Evolutionary conservation across 495 filamentous ascomycete genomes (phyloP), one percentile per base, ranked within the genome.

Genomic region (Penicillium maclennaniae): DNA sequence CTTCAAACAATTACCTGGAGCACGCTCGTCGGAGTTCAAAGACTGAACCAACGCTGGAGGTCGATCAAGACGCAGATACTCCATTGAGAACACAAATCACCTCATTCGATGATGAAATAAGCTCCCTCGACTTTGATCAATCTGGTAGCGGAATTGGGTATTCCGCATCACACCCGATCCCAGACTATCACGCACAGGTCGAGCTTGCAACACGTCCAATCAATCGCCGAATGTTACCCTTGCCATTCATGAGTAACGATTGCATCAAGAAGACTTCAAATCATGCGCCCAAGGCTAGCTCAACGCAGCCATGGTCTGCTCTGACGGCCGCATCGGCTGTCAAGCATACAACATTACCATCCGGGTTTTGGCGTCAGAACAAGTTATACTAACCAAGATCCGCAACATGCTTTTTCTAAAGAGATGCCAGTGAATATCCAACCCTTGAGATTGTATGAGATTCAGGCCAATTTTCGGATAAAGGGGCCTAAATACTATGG

Each of bases 311-410:
- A 15, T 17, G 7, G 7, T 36, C 23, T 38, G 14, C 26, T 34
- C 23, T 31, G 12, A 26, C 10, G 4, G 10, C 26, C 20, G 19
- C 31, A 6, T 14, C n/a, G 10, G 26, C 1, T 21, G 6, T 10
- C 2, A 19, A 36, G 12, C 16, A 14, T 19, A 37, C 36, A 14
- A 15, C 10, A 12, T 51, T 17, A 12, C 58, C 58, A n/a, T 43
- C 45, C 20, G 54, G 50, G 3, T 70, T 71, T 59, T 72, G 69
- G 69, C 61, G 60, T 26, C 56, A 57, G 20, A 69, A 68, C 34
- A 70, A 53, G 37, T 23, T 68, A 17, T 70, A 69, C 55, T 71
- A 58, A 41, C 14, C 42, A 21, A 19, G 10, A 7, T 27, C 10
- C 6, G 27, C 4, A 7, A 1, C 7, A 6, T 12, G 4, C 8